A percentile compares a stretch with the other conserved stretches of the same genome.
These are phyloP conservation scores for Lipomyces sp. DNA, from an alignment of 805 yeast genomes.

Conservation along the genomic window DNA sequence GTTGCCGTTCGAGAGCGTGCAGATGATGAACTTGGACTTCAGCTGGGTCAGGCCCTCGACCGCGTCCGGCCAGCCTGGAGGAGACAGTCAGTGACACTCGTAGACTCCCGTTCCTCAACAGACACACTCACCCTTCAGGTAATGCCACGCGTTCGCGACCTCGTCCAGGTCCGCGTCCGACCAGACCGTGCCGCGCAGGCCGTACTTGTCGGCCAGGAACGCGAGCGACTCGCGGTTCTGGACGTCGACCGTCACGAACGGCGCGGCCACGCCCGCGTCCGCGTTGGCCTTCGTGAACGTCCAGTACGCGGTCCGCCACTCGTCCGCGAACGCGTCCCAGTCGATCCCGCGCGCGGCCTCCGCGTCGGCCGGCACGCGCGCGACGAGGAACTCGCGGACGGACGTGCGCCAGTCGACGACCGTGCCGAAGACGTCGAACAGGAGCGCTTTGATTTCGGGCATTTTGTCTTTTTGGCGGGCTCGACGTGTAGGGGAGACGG, in stretches of 20 bases:
- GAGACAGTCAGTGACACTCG: background rate
- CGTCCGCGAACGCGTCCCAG: conserved; percentile 18
- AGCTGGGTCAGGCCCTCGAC: conserved; percentile 21
- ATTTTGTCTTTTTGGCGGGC: too few relatives aligned
- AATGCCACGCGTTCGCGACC: conserved; percentile 23
- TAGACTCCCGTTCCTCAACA: background rate
- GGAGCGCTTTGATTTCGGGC: conserved; percentile 17
- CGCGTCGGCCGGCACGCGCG: conserved; percentile 1
- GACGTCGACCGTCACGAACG: conserved; percentile 19
- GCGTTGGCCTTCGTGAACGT: conserved; percentile 1
- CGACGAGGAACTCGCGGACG: conserved; percentile 5
- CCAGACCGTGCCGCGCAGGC: conserved; percentile 6
- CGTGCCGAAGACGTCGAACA: conserved; percentile 27
- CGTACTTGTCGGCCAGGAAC: conserved; percentile 11
- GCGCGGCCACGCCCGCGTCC: background rate
- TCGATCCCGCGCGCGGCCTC: conserved; percentile 3
- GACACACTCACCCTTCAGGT: conserved; percentile 12
- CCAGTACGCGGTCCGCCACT: conserved; percentile 23
- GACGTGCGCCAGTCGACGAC: conserved; percentile 28
- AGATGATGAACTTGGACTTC: conserved; percentile 20
- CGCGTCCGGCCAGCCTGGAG: conserved; percentile 24
- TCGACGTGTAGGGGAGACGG: too few relatives aligned
- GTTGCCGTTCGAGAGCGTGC: conserved; percentile 27
- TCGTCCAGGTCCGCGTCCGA: conserved; percentile 15
- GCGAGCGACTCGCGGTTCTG: conserved; percentile 11